A percentile compares a stretch with the other conserved stretches of the same genome.
Conservation (phyloP, 768 basidiomycete species). For the Pleurotus ostreatus region DNA sequence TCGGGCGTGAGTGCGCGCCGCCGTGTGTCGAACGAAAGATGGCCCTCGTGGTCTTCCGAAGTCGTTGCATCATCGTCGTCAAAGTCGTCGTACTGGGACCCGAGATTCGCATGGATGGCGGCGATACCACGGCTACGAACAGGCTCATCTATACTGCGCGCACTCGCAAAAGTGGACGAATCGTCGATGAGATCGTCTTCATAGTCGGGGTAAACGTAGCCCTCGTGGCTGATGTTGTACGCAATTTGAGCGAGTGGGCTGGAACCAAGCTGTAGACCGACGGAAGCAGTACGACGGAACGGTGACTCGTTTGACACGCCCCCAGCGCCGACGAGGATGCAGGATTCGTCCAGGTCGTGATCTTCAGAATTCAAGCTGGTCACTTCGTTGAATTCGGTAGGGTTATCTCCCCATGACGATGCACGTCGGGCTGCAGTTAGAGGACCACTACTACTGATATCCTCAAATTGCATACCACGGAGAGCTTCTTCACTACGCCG, state of each 20-base stretch:
- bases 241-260: conserved; percentile 13
- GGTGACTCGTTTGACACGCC: conserved; percentile 11
- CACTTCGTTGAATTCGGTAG: conserved; percentile 27
- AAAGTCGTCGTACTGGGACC: conserved; percentile 16
- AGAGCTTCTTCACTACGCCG: conserved; percentile 45
- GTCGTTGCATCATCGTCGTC: conserved; percentile 27
- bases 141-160: conserved; percentile 29
- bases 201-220: conserved; percentile 1
- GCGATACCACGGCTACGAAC: conserved; percentile 1
- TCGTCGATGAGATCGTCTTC: conserved; percentile 35
- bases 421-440: conserved; percentile 51
- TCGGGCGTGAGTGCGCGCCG: conserved; percentile 2
- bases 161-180: conserved; percentile 50
- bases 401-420: conserved; percentile 61
- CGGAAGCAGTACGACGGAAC: conserved; percentile 2
- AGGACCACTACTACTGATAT: conserved; percentile 14
- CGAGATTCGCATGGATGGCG: conserved; percentile 8
- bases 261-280: neutral
- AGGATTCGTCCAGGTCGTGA: conserved; percentile 39
- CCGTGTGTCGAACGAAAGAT: conserved; percentile 5
- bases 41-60: neutral
- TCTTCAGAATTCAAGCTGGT: conserved; percentile 30
- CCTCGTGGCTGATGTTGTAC: conserved; percentile 6
- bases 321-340: conserved; percentile 21
- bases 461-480: conserved; percentile 20